Base-by-base conservation (phyloP, 192 early-diverging fungal genomes). In the Backusella tarrabulga region DNA sequence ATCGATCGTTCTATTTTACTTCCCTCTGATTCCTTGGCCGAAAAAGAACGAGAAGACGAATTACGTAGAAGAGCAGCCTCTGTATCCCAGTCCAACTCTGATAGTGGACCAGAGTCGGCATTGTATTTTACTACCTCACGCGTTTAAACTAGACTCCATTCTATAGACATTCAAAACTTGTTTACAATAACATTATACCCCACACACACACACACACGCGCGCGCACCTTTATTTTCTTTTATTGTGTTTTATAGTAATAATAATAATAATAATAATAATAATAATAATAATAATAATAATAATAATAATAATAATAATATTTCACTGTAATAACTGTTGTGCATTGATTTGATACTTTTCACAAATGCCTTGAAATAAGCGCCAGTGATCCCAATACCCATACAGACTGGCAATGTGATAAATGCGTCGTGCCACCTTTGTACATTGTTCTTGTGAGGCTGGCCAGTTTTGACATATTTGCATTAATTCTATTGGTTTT, bases 1-100 rank as follows among this genome's bases (percentile, higher is more conserved):
- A 83, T 83, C 34, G 81, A 83, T 74, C 74, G 81, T 36, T 78
- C 81, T 46, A 72, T 83, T 6, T 46, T 83, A 17, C 69, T 83
- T 35, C 81, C 81, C 7, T 79, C 77, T 26, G 81, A 83, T 23
- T 71, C 79, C 40, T 54, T 79, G 52, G 72, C 76, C 26, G 44
- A 76, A 15, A 60, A 50, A 7, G 81, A 83, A 68, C 60, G 36
- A 67, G 54, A 80, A 76, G 79, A 80, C 23, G 36, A 75, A 11
- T 8, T 32, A 44, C 35, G 71, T 42, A 72, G 71, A 72, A 21
- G 71, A 50, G 40, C 19, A 14, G 40, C 71, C 17, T 72, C 71
- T 50, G 44, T 72, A 50, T 72, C 70, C 12, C 41, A 42, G 17
- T n/a, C 70, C 6, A 38, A 71, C 42, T 71, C 70, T 23, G 54